Conservation (phyloP, 352 stramenopile genomes). For the Globisporangium emineosum region DNA sequence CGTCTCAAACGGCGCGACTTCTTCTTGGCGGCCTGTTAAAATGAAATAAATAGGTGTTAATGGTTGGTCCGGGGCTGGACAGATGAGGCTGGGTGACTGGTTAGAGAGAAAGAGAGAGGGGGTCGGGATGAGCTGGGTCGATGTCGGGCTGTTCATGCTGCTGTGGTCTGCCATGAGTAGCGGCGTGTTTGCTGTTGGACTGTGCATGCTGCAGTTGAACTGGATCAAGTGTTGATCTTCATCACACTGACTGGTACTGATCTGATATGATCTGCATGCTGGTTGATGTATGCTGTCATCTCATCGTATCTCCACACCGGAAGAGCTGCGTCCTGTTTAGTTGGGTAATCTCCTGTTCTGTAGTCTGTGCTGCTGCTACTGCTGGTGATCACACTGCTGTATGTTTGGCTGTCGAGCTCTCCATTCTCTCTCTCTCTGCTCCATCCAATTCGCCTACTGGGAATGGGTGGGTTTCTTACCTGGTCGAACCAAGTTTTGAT, state of each 20-base stretch:
- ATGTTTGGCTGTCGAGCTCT: background rate
- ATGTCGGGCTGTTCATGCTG: background rate
- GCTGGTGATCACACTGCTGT: background rate
- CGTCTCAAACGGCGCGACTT: constrained; percentile 93
- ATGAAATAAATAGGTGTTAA: constrained; percentile 31
- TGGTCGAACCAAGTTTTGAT: constrained; percentile 97
- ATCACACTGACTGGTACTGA: background rate
- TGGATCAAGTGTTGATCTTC: background rate
- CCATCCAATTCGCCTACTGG: background rate
- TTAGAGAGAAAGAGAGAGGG: constrained; percentile 1
- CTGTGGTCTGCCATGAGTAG: background rate
- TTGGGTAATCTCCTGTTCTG: background rate
- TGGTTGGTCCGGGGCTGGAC: background rate
- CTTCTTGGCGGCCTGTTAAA: constrained; percentile 97
- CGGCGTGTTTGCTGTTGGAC: background rate
- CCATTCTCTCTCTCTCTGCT: constrained; percentile 3
- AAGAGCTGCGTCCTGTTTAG: background rate
- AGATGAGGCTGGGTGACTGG: background rate
- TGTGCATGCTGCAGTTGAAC: background rate
- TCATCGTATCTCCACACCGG: background rate
- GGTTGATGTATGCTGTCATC: background rate
- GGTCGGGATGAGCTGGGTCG: background rate
- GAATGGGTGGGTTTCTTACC: constrained; percentile 39
- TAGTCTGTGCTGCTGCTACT: background rate
- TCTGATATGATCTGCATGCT: background rate